These are phyloP conservation scores for Drechslerella dactyloides DNA, from an alignment of 2,329 filamentous ascomycete species.

Conservation along the genomic window DNA sequence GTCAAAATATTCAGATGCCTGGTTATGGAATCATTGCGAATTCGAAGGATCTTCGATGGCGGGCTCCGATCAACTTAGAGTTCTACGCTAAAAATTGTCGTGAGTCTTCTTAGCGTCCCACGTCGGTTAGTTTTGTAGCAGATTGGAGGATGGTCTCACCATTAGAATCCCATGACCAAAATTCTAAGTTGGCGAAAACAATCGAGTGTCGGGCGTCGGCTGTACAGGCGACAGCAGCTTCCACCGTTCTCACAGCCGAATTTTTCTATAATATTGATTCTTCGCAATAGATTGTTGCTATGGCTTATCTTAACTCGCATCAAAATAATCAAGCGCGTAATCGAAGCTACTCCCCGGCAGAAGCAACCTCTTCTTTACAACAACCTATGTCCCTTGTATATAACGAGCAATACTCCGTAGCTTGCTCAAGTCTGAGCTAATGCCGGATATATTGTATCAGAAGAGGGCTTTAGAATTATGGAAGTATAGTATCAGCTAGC, in stretches of 20 bases:
- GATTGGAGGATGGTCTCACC: conserved; percentile 23
- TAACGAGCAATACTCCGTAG: no score
- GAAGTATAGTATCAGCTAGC: background rate
- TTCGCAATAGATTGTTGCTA: no score
- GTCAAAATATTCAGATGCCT: conserved; percentile 32
- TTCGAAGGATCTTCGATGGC: conserved; percentile 23
- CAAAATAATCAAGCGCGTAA: no score
- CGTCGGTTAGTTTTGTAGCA: conserved; percentile 27
- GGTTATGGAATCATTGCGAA: conserved; percentile 20
- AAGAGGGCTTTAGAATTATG: no score
- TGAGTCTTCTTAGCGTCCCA: conserved; percentile 37
- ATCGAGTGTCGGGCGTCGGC: background rate
- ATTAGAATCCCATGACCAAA: conserved; percentile 36
- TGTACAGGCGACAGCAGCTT: background rate
- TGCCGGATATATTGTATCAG: no score
- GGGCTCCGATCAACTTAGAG: conserved; percentile 33
- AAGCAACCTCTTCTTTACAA: no score
- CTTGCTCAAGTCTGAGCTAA: no score
- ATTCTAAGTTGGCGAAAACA: background rate
- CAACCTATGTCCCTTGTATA: no score
- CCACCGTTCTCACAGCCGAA: no score
- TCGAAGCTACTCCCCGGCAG: no score
- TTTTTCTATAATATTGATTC: no score
- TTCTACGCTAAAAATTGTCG: conserved; percentile 48
- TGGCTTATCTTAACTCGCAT: no score